Evolutionary conservation across 2,329 filamentous ascomycete species (phyloP), one percentile per base, ranked within the genome.

Genomic region (Blumeria graminis): DNA sequence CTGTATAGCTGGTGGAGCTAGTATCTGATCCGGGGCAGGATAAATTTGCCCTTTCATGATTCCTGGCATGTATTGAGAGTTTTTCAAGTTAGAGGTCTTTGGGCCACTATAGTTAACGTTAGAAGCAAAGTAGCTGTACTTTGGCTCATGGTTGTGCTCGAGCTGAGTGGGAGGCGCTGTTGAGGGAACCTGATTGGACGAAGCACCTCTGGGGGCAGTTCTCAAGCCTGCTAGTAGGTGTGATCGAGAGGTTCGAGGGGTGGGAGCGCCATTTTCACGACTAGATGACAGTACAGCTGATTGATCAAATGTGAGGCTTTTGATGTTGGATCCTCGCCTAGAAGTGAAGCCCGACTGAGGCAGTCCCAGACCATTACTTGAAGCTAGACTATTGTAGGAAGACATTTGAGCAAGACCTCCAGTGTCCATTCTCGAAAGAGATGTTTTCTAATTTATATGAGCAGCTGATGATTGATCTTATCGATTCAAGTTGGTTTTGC

Each of bases 401-500:
- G 51, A 34, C 90, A 96, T 96, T 78, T 93, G 88, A 92, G 88
- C 84, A 76, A 94, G 86, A 92, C 88, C 87, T 78, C 90, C 90
- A 80, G 90, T 82, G 90, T 94, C 84, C 83, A 93, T 82, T 63
- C 63, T 67, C 65, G 63, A 55, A 43, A 35, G 22, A 28, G 22
- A 28, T 28, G 2, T 28, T 28, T 28, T 28, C 22, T 28, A 4
- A 28, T 28, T 28, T 28, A 28, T 28, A 28, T 4, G 22, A 28
- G 22, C 22, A 4, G 22, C 22, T 28, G 22, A 28, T 28, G 22
- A 2, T 28, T 28, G 22, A 28, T 28, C 22, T 28, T 28, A 28
- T 28, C n/a, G n/a, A n/a, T n/a, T n/a, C 22, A 28, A 28, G 22
- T 2, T 28, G 4, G 22, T 28, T 28, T 28, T 28, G 22, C 22